phyloP scores from a whole-genome alignment of 192 early-diverging fungal species.

The Coemansia sp. region DNA sequence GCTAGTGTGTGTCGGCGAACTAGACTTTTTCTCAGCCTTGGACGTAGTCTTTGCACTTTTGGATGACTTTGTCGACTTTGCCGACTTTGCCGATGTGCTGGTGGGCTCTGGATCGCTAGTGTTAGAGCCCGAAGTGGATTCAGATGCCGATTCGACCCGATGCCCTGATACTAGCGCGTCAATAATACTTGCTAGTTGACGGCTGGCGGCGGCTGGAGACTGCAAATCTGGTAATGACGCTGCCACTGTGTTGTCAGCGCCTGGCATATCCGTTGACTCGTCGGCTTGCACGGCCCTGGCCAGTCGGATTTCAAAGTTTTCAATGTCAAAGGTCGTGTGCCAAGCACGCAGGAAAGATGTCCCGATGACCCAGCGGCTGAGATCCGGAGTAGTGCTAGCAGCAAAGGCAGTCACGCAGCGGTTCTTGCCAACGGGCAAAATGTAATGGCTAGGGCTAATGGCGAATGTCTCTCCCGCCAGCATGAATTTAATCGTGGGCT shows the following conservation, averaged over 20 bases:
- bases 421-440: constrained; percentile 39
- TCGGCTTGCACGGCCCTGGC: constrained; percentile 33
- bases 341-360: constrained; percentile 55
- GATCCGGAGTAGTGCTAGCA: constrained; percentile 60
- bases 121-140: background rate
- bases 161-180: constrained; percentile 23
- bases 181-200: constrained; percentile 24
- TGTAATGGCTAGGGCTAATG: constrained; percentile 45
- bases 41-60: constrained; percentile 1
- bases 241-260: background rate
- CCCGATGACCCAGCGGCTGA: constrained; percentile 57
- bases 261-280: background rate
- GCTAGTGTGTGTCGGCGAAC: background rate
- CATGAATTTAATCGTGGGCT: constrained; percentile 44
- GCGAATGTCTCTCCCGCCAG: constrained; percentile 45
- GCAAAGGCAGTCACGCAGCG: constrained; percentile 60
- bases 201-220: constrained; percentile 10
- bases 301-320: constrained; percentile 44
- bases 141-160: background rate
- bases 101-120: background rate
- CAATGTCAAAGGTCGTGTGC: constrained; percentile 51
- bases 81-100: background rate
- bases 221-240: background rate
- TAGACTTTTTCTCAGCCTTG: background rate
- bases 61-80: constrained; percentile 8